These are phyloP conservation scores for Cutaneotrichosporon sp. DNA, from an alignment of 1,284 basidiomycete species.

Conservation along the genomic window DNA sequence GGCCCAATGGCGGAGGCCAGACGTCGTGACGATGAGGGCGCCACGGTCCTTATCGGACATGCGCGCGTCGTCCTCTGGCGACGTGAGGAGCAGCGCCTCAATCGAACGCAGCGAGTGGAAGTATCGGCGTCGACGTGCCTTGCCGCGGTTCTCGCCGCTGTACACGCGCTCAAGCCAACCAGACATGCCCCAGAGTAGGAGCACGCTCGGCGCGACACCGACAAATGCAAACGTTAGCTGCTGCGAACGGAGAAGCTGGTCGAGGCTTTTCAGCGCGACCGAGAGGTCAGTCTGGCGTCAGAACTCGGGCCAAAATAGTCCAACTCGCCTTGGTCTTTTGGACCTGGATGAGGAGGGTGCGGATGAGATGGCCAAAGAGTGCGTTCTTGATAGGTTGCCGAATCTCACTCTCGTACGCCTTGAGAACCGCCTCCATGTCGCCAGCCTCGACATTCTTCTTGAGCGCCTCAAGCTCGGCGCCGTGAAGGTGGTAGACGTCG, in stretches of 20 bases:
- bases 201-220: constrained; percentile 84
- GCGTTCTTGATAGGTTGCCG: constrained; percentile 75
- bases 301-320: too few relatives aligned
- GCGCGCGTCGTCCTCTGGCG: constrained; percentile 38
- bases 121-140: constrained; percentile 44
- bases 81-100: constrained; percentile 59
- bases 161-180: constrained; percentile 56
- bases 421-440: constrained; percentile 80
- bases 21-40: constrained; percentile 50
- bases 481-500: constrained; percentile 59
- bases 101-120: constrained; percentile 55
- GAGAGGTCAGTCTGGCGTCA: constrained; percentile 76
- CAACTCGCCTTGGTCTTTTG: constrained; percentile 89
- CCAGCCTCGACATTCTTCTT: constrained; percentile 66
- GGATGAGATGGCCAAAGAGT: constrained; percentile 71
- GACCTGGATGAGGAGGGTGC: constrained; percentile 84
- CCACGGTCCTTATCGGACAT: constrained; percentile 49
- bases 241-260: constrained; percentile 88
- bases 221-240: constrained; percentile 97
- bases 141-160: constrained; percentile 48
- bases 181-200: constrained; percentile 66
- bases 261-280: constrained; percentile 72
- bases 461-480: constrained; percentile 60
- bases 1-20: constrained; percentile 46
- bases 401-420: constrained; percentile 89